Evolutionary conservation across 352 stramenopile genomes (phyloP).

Genomic region (Chrysophaeum taylorii): DNA sequence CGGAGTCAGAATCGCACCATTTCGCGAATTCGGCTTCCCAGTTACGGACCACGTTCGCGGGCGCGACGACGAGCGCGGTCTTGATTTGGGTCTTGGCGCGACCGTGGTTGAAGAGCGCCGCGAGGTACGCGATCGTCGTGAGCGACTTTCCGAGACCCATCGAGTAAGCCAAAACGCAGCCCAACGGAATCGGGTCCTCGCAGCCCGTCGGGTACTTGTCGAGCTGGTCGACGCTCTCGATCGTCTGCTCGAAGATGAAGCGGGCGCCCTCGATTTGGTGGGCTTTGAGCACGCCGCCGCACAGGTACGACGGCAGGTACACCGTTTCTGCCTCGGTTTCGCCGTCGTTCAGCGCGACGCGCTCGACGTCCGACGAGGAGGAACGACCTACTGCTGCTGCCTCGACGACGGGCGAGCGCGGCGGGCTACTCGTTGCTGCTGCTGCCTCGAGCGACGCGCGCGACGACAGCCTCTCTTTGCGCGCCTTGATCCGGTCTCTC

Average conservation of each 20-base stretch:
- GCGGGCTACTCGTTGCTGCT: background rate
- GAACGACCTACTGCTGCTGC: background rate
- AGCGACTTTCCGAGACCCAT: constrained; percentile 40
- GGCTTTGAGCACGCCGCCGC: background rate
- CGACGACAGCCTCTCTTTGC: background rate
- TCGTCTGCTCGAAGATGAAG: constrained; percentile 13
- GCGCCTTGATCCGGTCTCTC: background rate
- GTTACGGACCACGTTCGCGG: constrained; percentile 23
- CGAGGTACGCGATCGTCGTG: constrained; percentile 12
- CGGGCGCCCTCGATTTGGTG: constrained; percentile 9
- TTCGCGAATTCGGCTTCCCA: constrained; percentile 22
- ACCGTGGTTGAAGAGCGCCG: background rate
- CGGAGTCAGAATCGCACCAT: constrained; percentile 5
- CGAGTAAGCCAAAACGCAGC: constrained; percentile 36
- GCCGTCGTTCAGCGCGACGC: constrained; percentile 4
- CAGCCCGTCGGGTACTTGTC: background rate
- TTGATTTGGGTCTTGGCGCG: background rate
- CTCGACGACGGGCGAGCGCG: background rate
- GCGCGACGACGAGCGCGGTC: constrained; percentile 17
- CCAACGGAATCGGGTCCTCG: constrained; percentile 12
- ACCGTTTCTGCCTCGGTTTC: background rate
- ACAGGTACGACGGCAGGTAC: background rate
- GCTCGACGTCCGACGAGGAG: background rate
- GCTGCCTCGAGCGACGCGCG: background rate
- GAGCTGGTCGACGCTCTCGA: background rate